Evolutionary conservation across 164 flowering plant species (phyloP), one percentile per base, ranked within the genome.

Genomic region (Kalanchoe fedtschenkoi): DNA sequence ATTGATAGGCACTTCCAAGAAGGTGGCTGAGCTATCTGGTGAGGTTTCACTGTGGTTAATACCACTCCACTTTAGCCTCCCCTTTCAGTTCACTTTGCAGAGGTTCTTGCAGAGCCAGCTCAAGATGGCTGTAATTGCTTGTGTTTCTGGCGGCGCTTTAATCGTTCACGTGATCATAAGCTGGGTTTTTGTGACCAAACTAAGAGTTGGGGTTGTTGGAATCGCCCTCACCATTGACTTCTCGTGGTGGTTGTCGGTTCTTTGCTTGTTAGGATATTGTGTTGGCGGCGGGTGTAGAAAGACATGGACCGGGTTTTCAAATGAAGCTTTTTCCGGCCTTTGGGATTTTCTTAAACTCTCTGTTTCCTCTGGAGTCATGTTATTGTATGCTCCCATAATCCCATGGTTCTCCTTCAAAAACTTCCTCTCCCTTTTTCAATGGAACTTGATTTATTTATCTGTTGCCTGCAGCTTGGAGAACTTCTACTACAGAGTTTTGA

Each of bases 81-180:
- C 74, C 0, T 70, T 82, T 58, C 70, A 66, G 29, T 78, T 80
- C 43, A 78, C 85, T 0, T 54, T 84, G 28, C 78, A 75, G 41
- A 73, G 82, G 60, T 82, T 80, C 58, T 67, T 84, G 26, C 90
- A 82, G 55, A 66, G 83, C 60, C 90, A 84, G 63, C 69, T 77
- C 26, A 82, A 76, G 68, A 76, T 66, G 7, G 57, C 34, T 2
- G 69, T 81, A 8, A 69, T 68, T 17, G 87, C 82, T 5, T 83
- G 76, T 72, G 69, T 75, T 1, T 61, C 76, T 13, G 46, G 69
- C 6, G 75, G 37, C 7, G 76, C 69, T 0, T 53, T 84, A 11
- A 24, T 62, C 19, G 9, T 78, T 15, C 83, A 84, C 57, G 39
- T 77, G 58, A 29, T 71, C n/a, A 10, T 82, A 21, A 75, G 72